phyloP scores from a whole-genome alignment of 2,329 filamentous ascomycete genomes.

The Colletotrichum falcatum region DNA sequence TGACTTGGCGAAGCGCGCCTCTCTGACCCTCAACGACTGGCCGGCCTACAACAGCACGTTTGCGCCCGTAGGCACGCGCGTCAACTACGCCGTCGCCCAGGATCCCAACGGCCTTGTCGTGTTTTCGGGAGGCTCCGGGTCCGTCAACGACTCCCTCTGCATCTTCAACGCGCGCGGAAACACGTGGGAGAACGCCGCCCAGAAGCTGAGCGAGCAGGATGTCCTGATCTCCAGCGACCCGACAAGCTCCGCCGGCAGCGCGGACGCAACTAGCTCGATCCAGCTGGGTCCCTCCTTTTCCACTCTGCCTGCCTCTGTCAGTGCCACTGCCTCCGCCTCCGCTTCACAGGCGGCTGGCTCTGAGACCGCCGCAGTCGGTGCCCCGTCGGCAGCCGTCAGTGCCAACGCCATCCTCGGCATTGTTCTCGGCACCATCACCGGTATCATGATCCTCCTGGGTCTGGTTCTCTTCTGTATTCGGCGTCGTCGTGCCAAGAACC shows the following conservation, averaged over 20 bases:
- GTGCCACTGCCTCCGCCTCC: constrained; percentile 45
- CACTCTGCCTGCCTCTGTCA: constrained; percentile 42
- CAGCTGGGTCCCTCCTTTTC: constrained; percentile 34
- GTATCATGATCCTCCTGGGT: constrained; percentile 77
- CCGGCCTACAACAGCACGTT: constrained; percentile 82
- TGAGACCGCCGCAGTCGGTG: constrained; percentile 39
- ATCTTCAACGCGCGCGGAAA: constrained; percentile 84
- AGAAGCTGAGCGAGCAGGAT: constrained; percentile 67
- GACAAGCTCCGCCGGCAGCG: constrained; percentile 47
- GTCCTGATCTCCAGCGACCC: constrained; percentile 48
- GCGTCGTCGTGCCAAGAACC: constrained; percentile 69
- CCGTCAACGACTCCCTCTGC: constrained; percentile 74
- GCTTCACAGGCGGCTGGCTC: constrained; percentile 32
- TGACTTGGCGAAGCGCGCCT: constrained; percentile 51
- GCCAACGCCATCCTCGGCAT: constrained; percentile 78
- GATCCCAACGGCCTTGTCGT: constrained; percentile 76
- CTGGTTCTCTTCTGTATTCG: constrained; percentile 75
- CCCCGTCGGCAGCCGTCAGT: constrained; percentile 44
- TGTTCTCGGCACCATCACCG: constrained; percentile 84
- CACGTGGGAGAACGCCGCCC: constrained; percentile 79
- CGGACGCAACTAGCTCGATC: constrained; percentile 48
- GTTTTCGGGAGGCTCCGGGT: constrained; percentile 72
- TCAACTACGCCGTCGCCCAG: constrained; percentile 79
- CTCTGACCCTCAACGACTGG: constrained; percentile 73
- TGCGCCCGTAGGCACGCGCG: constrained; percentile 74